phyloP scores from a whole-genome alignment of 768 basidiomycete species.

The Kwoniella botswanensis region DNA sequence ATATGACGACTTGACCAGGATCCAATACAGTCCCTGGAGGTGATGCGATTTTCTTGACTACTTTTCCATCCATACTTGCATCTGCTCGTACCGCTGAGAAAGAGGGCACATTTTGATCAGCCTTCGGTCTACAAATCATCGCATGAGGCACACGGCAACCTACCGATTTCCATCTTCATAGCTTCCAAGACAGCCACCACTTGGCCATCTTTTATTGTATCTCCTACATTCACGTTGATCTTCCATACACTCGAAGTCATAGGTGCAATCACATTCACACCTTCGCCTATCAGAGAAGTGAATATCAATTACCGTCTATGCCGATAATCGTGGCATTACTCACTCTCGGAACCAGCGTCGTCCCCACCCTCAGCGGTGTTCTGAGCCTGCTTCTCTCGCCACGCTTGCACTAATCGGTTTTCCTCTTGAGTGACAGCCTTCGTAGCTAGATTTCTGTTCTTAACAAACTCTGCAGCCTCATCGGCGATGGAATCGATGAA shows the following conservation, averaged over 20 bases:
- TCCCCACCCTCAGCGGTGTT: constrained; percentile 15
- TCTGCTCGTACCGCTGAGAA: constrained; percentile 37
- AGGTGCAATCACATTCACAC: constrained; percentile 33
- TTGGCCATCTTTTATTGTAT: constrained; percentile 37
- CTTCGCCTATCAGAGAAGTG: constrained; percentile 1
- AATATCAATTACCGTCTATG: background rate
- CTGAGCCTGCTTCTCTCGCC: constrained; percentile 51
- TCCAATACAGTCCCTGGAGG: constrained; percentile 35
- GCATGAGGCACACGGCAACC: constrained; percentile 4
- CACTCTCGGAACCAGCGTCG: constrained; percentile 1
- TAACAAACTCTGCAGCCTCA: constrained; percentile 62
- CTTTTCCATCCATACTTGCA: constrained; percentile 32
- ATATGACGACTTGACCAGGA: constrained; percentile 36
- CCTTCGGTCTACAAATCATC: too few species aligned
- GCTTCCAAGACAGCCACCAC: constrained; percentile 42
- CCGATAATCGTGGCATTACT: background rate
- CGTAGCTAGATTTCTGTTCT: constrained; percentile 54
- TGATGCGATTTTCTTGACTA: constrained; percentile 26
- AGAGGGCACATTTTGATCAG: background rate
- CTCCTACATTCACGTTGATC: constrained; percentile 33
- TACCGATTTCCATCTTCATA: constrained; percentile 50
- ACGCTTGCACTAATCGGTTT: constrained; percentile 59
- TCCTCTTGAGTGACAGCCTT: constrained; percentile 59
- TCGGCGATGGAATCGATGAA: constrained; percentile 61
- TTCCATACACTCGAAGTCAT: constrained; percentile 47